These are phyloP conservation scores for Hypoxylon crocopeplum DNA, from an alignment of 495 filamentous ascomycete genomes.

Conservation along the genomic window DNA sequence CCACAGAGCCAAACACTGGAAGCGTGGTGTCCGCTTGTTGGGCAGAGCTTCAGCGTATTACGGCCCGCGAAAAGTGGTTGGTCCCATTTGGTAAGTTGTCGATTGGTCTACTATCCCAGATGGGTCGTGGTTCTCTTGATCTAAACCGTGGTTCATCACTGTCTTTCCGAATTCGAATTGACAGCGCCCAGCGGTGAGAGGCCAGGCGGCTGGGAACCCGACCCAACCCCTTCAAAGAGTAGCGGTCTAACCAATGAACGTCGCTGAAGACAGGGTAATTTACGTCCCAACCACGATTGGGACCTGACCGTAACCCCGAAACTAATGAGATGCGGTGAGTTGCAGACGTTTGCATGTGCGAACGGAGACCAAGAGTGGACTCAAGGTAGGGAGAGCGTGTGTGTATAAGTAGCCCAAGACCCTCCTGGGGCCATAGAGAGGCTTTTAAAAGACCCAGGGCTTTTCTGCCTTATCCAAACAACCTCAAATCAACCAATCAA, in stretches of 20 bases:
- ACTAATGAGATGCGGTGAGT: conserved; percentile 9
- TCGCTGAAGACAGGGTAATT: neutral
- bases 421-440: conserved; percentile 10
- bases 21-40: conserved; percentile 22
- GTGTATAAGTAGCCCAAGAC: conserved; percentile 23
- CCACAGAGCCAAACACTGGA: conserved; percentile 13
- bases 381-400: conserved; percentile 19
- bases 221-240: conserved; percentile 30
- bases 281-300: conserved; percentile 21
- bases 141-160: conserved; percentile 10
- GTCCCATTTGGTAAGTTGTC: conserved; percentile 12
- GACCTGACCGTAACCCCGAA: conserved; percentile 14
- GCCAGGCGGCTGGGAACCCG: conserved; percentile 21
- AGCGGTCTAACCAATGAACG: conserved; percentile 26
- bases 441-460: conserved; percentile 20
- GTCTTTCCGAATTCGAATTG: conserved; percentile 31
- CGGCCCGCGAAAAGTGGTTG: conserved; percentile 1
- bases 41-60: conserved; percentile 3
- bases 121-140: conserved; percentile 11
- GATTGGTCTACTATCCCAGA: conserved; percentile 27
- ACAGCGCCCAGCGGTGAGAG: conserved; percentile 25
- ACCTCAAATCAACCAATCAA: conserved; percentile 20
- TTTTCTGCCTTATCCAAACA: conserved; percentile 29
- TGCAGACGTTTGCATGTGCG: conserved; percentile 9
- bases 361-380: conserved; percentile 10